These are phyloP conservation scores for Lasiodiplodia citricola DNA, from an alignment of 2,329 filamentous ascomycete genomes.

Conservation along the genomic window DNA sequence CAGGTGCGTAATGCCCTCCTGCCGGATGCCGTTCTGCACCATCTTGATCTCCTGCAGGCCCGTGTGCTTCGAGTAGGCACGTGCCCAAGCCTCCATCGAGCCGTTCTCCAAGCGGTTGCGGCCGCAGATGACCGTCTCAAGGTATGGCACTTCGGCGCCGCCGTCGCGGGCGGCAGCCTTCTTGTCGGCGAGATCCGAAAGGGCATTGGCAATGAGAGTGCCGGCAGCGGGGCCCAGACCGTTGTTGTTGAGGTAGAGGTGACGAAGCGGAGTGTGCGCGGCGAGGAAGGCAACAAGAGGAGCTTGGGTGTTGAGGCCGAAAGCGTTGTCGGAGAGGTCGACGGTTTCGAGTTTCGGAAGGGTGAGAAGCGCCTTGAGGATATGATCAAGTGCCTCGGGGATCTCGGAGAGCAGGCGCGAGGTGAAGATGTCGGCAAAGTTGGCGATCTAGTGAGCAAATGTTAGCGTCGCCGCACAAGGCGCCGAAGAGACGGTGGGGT, in stretches of 20 bases:
- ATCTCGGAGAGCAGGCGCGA: conserved; percentile 92
- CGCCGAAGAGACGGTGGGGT: background rate
- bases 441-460: conserved; percentile 64
- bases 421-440: conserved; percentile 97
- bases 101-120: conserved; percentile 95
- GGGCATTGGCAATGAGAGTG: conserved; percentile 84
- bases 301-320: conserved; percentile 92
- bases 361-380: conserved; percentile 85
- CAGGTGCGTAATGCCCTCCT: conserved; percentile 85
- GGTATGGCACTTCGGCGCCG: conserved; percentile 69
- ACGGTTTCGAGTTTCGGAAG: conserved; percentile 86
- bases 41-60: conserved; percentile 89
- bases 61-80: conserved; percentile 79
- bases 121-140: conserved; percentile 97
- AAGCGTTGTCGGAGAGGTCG: conserved; percentile 97
- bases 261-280: conserved; percentile 85
- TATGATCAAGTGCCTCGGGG: conserved; percentile 81
- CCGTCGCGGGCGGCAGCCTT: conserved; percentile 78
- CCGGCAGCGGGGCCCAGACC: conserved; percentile 92
- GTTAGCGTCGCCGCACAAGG: conserved; percentile 13
- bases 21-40: conserved; percentile 97
- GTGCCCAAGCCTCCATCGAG: conserved; percentile 94
- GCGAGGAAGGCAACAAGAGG: conserved; percentile 92
- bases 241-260: conserved; percentile 98
- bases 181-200: conserved; percentile 80